phyloP scores from a whole-genome alignment of 1,284 basidiomycete genomes.

The Apiotrichum siamense region DNA sequence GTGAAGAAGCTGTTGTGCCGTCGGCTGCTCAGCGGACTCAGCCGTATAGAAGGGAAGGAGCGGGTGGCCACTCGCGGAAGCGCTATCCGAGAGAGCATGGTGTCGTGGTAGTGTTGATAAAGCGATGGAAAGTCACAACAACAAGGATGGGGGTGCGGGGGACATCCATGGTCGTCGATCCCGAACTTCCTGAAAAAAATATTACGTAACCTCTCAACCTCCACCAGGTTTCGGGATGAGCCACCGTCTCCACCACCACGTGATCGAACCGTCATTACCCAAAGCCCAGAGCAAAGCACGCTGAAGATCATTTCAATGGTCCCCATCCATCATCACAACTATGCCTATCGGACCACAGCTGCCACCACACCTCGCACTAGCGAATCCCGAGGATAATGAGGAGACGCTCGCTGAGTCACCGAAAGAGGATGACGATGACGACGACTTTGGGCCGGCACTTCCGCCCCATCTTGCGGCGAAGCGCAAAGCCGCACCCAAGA shows the following conservation, averaged over 20 bases:
- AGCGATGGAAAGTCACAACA: background rate
- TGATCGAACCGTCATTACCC: background rate
- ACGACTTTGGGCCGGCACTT: conserved; percentile 63
- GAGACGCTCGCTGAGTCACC: conserved; percentile 9
- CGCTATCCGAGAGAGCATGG: background rate
- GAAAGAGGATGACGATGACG: conserved; percentile 56
- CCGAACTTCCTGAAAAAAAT: background rate
- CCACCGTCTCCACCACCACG: background rate
- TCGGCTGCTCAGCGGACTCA: background rate
- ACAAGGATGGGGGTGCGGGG: background rate
- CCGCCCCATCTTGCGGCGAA: conserved; percentile 36
- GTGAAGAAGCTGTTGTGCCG: conserved; percentile 2
- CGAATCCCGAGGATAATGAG: too few species aligned
- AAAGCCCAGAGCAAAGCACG: too few species aligned
- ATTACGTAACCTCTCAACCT: background rate
- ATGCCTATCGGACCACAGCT: conserved; percentile 19
- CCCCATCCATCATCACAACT: background rate
- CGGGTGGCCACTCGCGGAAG: background rate
- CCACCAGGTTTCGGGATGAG: too few species aligned
- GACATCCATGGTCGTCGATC: too few species aligned
- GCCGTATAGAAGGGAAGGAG: background rate
- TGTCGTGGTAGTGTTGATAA: background rate
- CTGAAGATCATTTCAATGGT: too few species aligned
- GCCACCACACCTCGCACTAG: conserved; percentile 9
- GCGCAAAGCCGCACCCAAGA: conserved; percentile 8